These are phyloP conservation scores for Coemansia sp. DNA, from an alignment of 192 early-diverging fungal species.

Conservation along the genomic window DNA sequence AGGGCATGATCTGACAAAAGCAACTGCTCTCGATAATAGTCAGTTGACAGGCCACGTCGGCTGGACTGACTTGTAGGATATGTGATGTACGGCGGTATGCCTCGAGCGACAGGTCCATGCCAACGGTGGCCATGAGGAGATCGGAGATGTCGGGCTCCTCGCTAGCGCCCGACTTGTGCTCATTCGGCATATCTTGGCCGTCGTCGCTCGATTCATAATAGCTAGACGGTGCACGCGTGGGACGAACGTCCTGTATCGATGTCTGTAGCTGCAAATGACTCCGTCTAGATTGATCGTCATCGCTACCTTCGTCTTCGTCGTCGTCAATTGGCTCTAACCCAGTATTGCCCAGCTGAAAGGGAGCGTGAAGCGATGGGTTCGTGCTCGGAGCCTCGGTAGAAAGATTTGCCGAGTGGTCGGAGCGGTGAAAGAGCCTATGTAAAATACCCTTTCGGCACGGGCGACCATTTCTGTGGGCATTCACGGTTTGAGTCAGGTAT, in stretches of 20 bases:
- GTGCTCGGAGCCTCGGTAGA: not conserved
- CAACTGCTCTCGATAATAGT: slow-evolving; percentile 77
- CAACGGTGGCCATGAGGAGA: slow-evolving; percentile 51
- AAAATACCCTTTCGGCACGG: slow-evolving; percentile 3
- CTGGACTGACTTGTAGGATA: slow-evolving; percentile 72
- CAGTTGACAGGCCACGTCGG: slow-evolving; percentile 83
- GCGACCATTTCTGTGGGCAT: not conserved
- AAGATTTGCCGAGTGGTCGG: not conserved
- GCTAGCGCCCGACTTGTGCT: slow-evolving; percentile 3
- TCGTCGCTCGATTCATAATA: slow-evolving; percentile 7
- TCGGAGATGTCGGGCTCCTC: slow-evolving; percentile 53
- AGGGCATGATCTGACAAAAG: slow-evolving; percentile 69
- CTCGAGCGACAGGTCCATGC: slow-evolving; percentile 57
- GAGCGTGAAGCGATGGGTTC: not conserved
- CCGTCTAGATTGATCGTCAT: not conserved
- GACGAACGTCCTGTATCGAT: not conserved
- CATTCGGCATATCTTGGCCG: not conserved
- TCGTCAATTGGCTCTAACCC: slow-evolving; percentile 3
- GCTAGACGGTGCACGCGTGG: not conserved
- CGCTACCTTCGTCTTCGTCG: not conserved
- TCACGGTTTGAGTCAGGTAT: not conserved
- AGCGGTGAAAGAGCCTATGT: not conserved
- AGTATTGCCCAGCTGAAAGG: not conserved
- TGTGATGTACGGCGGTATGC: slow-evolving; percentile 62
- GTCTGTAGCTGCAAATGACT: not conserved